Base-by-base conservation (phyloP, 129 eudicot genomes). In the Centaurea solstitialis region DNA sequence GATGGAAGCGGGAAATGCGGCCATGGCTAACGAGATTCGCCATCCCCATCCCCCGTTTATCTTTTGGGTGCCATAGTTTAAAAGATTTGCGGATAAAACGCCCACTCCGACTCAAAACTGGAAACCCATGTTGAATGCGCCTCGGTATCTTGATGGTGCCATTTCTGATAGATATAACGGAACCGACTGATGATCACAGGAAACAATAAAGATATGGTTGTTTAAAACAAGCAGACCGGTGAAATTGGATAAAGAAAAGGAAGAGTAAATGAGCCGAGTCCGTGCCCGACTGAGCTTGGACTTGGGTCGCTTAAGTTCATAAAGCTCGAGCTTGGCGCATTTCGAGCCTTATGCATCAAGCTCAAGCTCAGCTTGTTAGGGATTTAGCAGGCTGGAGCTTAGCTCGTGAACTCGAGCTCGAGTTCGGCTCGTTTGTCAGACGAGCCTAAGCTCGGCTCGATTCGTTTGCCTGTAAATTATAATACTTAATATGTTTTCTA, bases 31-130 rank as follows among this genome's bases (percentile, higher is more conserved):
- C 9, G 92, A 89, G 79, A 89, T 84, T 28, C 92, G 66, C 92
- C 92, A 89, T 66, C 90, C 92, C 92, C 92, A 89, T 13, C 92
- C 90, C 6, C 73, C 85, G 61, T 81, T 8, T 3, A 89, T 89
- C 66, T 89, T 86, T 72, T 86, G 79, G 30, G 90, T 81, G 15
- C 88, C 81, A 13, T 80, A 89, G 83, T 89, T 89, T 23, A 86
- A 18, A 26, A 89, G 86, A 86, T 81, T 89, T n/a, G 92, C 92
- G 7, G 70, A n/a, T 37, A 89, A 73, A 47, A 89, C 87, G 24
- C 90, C 92, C 4, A 84, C 4, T 0, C 88, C 89, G 3, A 86
- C 81, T 38, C 90, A 76, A 39, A 86, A 62, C n/a, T 89, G 92
- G 74, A 89, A 89, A 21, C 88, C 81, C 67, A 74, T 89, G 90